Percentiles rank a stretch among this genome's conserved stretches.
phyloP scores from a whole-genome alignment of 139 green algal genomes.

The Micractinium conductrix region DNA sequence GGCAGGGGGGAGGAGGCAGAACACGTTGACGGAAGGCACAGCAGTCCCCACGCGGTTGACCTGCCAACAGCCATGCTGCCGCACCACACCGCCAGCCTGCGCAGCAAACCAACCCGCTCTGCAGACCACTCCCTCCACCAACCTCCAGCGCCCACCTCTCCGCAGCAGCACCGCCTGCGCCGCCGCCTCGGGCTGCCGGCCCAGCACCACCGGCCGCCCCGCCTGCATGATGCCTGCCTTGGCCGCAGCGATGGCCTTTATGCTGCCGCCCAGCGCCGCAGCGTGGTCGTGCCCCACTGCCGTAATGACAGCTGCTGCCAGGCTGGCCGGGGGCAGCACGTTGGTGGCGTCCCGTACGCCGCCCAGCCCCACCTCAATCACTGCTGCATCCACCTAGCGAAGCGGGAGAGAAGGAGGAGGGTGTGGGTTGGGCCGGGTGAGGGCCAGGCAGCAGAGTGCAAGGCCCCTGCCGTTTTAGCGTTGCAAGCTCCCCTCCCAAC shows the following conservation, averaged over 20 bases:
- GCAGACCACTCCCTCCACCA: too few species aligned
- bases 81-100: too few species aligned
- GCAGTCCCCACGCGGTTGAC: too few species aligned
- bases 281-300: constrained; percentile 72
- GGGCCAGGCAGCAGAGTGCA: background rate
- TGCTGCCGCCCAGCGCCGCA: constrained; percentile 72
- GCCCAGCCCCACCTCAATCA: constrained; percentile 88
- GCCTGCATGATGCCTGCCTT: constrained; percentile 86
- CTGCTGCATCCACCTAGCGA: constrained; percentile 52
- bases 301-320: constrained; percentile 54
- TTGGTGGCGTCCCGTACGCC: constrained; percentile 88
- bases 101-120: too few species aligned
- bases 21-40: background rate
- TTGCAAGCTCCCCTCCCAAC: background rate
- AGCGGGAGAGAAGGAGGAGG: background rate
- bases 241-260: constrained; percentile 70
- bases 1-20: background rate
- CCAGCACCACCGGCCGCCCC: constrained; percentile 68
- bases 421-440: too few species aligned
- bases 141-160: constrained; percentile 2
- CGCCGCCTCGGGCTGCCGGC: constrained; percentile 58
- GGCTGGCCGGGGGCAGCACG: constrained; percentile 59
- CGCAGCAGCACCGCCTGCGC: constrained; percentile 48
- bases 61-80: too few species aligned
- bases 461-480: background rate